Evolutionary conservation across 768 basidiomycete species (phyloP), one percentile per base, ranked within the genome.

Genomic region (Rubroboletus satanas): DNA sequence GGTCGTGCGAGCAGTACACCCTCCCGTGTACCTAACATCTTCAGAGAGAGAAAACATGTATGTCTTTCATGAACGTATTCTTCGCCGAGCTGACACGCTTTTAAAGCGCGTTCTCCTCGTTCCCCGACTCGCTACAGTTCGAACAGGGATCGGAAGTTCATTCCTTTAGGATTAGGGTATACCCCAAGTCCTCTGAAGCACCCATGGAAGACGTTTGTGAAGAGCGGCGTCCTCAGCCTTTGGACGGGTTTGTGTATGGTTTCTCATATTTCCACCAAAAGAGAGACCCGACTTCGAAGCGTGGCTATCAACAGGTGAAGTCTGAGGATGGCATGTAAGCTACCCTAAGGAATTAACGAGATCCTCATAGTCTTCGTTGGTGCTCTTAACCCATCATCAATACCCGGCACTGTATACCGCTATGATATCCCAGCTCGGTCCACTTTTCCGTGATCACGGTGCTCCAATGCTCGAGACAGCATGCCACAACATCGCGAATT

Each of bases 61-160:
- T 21, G 51, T 58, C 45, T 12, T 38, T 54, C 18, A 21, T 31
- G 4, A 4, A 7, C 17, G 7, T 35, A 11, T 23, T 11, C 46
- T 38, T 50, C 33, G 33, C 48, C 17, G 7, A 5, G 45, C 52
- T 58, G 50, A 67, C 51, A 51, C 35, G 7, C 21, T 23, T 33
- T 23, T 43, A 3, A 47, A 97, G 94, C 52, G 90, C 93, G 2
- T 98, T 98, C 69, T 90, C 89, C 7, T 84, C 92, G 1, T 93
- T 98, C 64, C 94, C 94, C 0, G 94, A 98, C 66, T 93, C 93
- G 0, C 73, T 84, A 2, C 84, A 90, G 52, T 92, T 92, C 54
- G 85, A 90, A 44, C 86, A 95, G 66, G 93, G 93, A 7, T 83
- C 84, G 0, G 85, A 90, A 64, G 77, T 80, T 1, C 93, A 96